These are phyloP conservation scores for Vigna reflexopilosa DNA, from an alignment of 306 rosid species.

Conservation along the genomic window DNA sequence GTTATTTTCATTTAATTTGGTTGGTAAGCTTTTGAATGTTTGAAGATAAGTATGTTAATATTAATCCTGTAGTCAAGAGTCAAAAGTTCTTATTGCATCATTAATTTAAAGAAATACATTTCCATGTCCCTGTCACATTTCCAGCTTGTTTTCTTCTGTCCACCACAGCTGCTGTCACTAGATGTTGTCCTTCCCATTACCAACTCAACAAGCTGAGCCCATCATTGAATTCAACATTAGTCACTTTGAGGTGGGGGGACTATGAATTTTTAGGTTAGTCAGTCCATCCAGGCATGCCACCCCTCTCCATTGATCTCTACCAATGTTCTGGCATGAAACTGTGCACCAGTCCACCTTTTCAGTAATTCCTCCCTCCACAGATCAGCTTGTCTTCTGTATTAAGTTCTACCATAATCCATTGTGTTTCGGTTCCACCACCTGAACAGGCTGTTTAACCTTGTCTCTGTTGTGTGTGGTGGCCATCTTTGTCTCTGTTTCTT, in stretches of 20 bases:
- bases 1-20: constrained; percentile 23
- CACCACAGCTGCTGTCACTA: constrained; percentile 2
- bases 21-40: constrained; percentile 22
- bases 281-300: neutral
- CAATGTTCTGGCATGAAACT: neutral
- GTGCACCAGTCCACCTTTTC: neutral
- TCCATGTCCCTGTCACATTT: neutral
- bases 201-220: neutral
- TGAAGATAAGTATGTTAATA: constrained; percentile 15
- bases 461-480: constrained; percentile 1
- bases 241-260: neutral
- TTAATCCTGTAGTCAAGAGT: neutral
- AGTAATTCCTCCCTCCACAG: neutral
- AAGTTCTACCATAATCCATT: neutral
- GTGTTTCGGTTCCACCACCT: neutral
- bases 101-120: neutral
- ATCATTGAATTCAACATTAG: neutral
- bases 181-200: neutral
- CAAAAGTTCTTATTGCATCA: constrained; percentile 25
- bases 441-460: neutral
- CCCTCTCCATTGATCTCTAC: neutral
- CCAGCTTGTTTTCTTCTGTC: neutral
- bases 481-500: constrained; percentile 1
- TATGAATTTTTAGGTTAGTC: neutral
- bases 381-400: neutral